phyloP scores from a whole-genome alignment of 73 alveolate genomes.

The Paramecium biaurelia region DNA sequence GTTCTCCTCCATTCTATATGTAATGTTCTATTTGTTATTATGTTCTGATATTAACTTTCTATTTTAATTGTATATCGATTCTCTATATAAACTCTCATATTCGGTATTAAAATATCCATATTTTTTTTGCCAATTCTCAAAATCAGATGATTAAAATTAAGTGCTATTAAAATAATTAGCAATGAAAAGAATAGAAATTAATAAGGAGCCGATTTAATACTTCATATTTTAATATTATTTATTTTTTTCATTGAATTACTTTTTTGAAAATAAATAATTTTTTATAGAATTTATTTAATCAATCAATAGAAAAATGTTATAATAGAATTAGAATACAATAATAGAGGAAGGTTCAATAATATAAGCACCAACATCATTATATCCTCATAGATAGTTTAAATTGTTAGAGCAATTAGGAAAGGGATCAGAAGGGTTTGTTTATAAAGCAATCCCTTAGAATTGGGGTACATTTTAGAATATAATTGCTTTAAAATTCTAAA shows the following conservation, averaged over 20 bases:
- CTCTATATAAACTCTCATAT: neutral
- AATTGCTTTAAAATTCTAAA: neutral
- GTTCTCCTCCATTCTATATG: constrained; percentile 18
- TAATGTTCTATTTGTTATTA: neutral
- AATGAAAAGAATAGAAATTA: neutral
- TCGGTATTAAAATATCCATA: neutral
- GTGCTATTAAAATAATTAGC: neutral
- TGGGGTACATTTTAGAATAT: neutral
- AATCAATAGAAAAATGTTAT: neutral
- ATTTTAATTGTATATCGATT: neutral
- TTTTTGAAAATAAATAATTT: neutral
- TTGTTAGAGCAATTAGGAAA: neutral
- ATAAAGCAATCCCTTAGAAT: neutral
- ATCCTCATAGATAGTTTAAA: neutral
- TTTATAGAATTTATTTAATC: neutral
- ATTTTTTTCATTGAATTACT: neutral
- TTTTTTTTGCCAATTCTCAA: neutral
- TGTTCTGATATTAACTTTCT: neutral
- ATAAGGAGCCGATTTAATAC: neutral
- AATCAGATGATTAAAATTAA: neutral
- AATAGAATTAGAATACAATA: neutral
- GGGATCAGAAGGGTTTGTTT: neutral
- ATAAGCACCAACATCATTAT: neutral
- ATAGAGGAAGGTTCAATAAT: neutral
- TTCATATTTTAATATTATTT: neutral